phyloP scores from a whole-genome alignment of 306 rosid species.

The Cyamopsis tetragonoloba region DNA sequence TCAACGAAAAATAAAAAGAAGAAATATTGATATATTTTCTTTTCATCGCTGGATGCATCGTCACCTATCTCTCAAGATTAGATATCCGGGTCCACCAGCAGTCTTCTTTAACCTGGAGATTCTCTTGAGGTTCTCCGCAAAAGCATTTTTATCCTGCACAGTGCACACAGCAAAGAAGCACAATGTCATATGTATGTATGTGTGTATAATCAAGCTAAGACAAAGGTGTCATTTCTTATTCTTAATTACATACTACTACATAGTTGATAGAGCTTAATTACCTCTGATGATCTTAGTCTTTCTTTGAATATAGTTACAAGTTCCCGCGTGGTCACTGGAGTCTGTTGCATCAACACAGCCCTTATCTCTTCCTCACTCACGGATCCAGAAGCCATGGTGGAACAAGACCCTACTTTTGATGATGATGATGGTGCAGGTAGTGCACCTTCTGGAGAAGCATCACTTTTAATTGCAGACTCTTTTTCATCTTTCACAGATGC shows the following conservation, averaged over 20 bases:
- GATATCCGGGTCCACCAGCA: conserved; percentile 41
- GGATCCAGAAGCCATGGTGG: conserved; percentile 49
- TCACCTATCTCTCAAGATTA: conserved; percentile 62
- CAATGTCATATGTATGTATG: background rate
- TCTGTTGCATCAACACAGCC: conserved; percentile 66
- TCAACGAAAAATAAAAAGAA: too few species aligned
- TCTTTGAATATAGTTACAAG: conserved; percentile 77
- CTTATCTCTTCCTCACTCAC: conserved; percentile 83
- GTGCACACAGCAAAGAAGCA: conserved; percentile 39
- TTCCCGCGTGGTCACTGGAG: conserved; percentile 78
- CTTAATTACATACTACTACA: background rate
- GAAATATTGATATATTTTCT: too few species aligned
- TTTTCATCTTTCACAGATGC: conserved; percentile 51
- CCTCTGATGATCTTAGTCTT: conserved; percentile 58
- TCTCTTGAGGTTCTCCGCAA: conserved; percentile 67
- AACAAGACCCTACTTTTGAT: conserved; percentile 36
- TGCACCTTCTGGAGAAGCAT: conserved; percentile 44
- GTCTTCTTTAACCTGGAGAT: conserved; percentile 78
- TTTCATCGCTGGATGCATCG: background rate
- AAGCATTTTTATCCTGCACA: conserved; percentile 74
- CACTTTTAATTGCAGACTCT: conserved; percentile 42
- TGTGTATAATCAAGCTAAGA: background rate
- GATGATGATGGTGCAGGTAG: conserved; percentile 32
- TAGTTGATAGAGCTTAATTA: conserved; percentile 19
- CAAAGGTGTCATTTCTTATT: background rate